Conservation (phyloP, 73 alveolate species). For the Paramecium biaurelia region DNA sequence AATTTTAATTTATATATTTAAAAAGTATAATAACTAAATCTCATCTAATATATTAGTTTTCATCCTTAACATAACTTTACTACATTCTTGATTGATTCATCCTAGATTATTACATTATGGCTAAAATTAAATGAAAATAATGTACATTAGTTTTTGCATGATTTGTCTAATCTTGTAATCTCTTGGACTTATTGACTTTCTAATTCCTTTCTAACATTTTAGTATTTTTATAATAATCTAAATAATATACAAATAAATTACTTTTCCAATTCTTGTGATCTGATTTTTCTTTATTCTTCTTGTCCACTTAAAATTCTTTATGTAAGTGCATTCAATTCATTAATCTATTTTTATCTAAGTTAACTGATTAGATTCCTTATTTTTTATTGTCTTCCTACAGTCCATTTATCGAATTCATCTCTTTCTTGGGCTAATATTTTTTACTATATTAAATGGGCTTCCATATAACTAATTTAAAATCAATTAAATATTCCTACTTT, state of each 20-base stretch:
- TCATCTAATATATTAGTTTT: background rate
- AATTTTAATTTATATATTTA: background rate
- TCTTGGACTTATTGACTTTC: constrained; percentile 56
- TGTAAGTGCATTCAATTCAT: constrained; percentile 58
- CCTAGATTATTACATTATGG: constrained; percentile 39
- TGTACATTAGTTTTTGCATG: constrained; percentile 26
- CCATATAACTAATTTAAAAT: constrained; percentile 39
- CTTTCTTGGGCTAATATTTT: constrained; percentile 43
- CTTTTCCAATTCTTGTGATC: constrained; percentile 63
- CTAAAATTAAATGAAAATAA: background rate
- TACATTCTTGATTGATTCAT: constrained; percentile 48
- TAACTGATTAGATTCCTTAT: constrained; percentile 52
- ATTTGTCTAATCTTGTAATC: constrained; percentile 60
- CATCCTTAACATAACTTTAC: background rate
- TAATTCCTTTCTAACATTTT: constrained; percentile 60
- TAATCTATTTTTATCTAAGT: constrained; percentile 10
- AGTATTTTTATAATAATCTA: constrained; percentile 61
- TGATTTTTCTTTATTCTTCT: constrained; percentile 61
- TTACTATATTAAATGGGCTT: constrained; percentile 58
- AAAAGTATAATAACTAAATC: background rate
- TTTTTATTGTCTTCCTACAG: constrained; percentile 16
- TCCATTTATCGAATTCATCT: constrained; percentile 66
- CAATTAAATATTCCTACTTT: background rate
- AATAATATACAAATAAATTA: background rate
- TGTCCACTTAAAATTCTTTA: constrained; percentile 58